A percentile compares a stretch with the other conserved stretches of the same genome.
Evolutionary conservation across 306 rosid genomes (phyloP).

Genomic region (Adenanthera pavonina): DNA sequence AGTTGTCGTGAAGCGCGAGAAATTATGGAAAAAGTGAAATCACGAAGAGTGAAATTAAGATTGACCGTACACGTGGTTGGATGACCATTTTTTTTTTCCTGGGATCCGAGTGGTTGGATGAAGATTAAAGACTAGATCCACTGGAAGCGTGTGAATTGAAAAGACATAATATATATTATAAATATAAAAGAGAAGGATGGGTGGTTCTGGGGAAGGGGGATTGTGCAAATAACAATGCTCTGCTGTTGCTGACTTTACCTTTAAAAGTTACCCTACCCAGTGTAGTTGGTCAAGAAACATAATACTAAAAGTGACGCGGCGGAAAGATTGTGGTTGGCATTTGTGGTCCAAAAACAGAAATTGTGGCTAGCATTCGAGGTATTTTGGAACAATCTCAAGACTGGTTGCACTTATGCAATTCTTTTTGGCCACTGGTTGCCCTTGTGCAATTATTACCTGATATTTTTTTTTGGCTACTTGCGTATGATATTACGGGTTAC

Average conservation of each 20-base stretch:
- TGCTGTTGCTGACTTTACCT: neutral
- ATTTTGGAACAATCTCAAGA: too few relatives aligned
- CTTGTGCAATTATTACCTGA: too few relatives aligned
- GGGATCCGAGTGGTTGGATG: conserved; percentile 51
- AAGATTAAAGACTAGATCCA: conserved; percentile 9
- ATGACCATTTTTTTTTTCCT: too few relatives aligned
- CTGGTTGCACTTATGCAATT: too few relatives aligned
- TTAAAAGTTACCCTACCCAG: neutral
- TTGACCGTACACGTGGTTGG: conserved; percentile 54
- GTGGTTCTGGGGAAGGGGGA: neutral
- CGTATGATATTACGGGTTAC: too few relatives aligned
- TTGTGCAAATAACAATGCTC: neutral
- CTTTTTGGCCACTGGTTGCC: too few relatives aligned
- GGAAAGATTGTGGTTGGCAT: too few relatives aligned
- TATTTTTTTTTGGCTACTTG: too few relatives aligned
- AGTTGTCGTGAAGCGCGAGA: conserved; percentile 21
- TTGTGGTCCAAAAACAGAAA: too few relatives aligned
- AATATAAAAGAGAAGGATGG: neutral
- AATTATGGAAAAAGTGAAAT: conserved; percentile 16
- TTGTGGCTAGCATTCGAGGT: too few relatives aligned
- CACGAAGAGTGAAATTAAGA: neutral
- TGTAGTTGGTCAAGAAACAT: neutral
- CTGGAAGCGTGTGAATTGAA: conserved; percentile 29
- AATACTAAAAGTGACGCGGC: too few relatives aligned
- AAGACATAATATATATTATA: neutral